Conservation (phyloP, 1,139 yeast genomes). For the Pichia sp. region DNA sequence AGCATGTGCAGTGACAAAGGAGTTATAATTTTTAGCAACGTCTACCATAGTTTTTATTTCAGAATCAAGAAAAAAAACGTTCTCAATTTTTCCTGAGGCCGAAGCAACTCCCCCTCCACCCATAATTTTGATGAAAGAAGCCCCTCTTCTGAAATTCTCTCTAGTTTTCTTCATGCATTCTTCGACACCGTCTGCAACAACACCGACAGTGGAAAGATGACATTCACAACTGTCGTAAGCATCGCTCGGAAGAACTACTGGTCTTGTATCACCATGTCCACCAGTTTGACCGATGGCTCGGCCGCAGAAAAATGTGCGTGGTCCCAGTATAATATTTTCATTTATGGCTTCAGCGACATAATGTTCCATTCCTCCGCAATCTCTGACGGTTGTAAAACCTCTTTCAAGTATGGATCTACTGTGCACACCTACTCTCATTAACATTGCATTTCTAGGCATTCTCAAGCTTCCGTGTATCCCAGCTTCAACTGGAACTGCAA, state of each 20-base stretch:
- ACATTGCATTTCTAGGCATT: slow-evolving; percentile 23
- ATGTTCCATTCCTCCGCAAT: slow-evolving; percentile 29
- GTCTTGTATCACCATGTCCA: slow-evolving; percentile 30
- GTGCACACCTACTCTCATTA: slow-evolving; percentile 23
- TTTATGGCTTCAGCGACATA: slow-evolving; percentile 25
- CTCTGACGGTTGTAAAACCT: slow-evolving; percentile 30
- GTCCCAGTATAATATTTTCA: slow-evolving; percentile 29
- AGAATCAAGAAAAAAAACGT: too few relatives aligned
- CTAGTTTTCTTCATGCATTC: too few relatives aligned
- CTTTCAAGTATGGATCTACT: slow-evolving; percentile 24
- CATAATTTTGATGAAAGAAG: too few relatives aligned
- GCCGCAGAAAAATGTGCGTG: slow-evolving; percentile 27
- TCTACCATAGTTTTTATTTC: too few relatives aligned
- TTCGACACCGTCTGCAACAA: too few relatives aligned
- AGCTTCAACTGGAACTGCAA: too few relatives aligned
- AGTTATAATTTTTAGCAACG: too few relatives aligned
- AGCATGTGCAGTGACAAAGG: too few relatives aligned
- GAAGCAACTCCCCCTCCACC: too few relatives aligned
- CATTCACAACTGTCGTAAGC: slow-evolving; percentile 2
- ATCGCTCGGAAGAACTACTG: slow-evolving; percentile 24
- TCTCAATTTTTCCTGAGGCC: too few relatives aligned
- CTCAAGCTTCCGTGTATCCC: not conserved
- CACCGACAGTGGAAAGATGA: not conserved
- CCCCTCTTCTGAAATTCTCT: too few relatives aligned
- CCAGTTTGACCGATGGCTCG: slow-evolving; percentile 31